phyloP scores from a whole-genome alignment of 2,329 filamentous ascomycete species.

The Grosmannia penicillata region DNA sequence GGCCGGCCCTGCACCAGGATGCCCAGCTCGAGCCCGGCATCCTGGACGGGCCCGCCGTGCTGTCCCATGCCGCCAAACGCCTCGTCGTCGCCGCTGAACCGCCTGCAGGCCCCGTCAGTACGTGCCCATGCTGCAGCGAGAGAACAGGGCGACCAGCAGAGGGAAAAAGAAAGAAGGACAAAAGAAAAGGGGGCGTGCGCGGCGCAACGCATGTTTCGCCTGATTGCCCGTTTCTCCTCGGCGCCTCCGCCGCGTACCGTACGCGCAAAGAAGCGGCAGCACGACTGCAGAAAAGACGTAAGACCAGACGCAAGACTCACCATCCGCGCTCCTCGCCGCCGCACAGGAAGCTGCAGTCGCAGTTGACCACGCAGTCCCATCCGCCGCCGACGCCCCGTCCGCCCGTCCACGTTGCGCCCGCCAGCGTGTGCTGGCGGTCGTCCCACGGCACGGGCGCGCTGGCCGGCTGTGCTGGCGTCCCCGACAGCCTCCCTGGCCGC shows the following conservation, averaged over 20 bases:
- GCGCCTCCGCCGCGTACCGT: no score
- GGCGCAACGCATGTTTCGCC: no score
- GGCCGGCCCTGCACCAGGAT: constrained; percentile 8
- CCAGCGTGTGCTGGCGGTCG: constrained; percentile 6
- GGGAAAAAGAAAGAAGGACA: not conserved
- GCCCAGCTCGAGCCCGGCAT: constrained; percentile 10
- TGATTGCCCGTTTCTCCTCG: no score
- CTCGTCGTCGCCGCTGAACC: constrained; percentile 13
- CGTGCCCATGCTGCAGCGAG: no score
- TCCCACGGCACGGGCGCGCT: constrained; percentile 6
- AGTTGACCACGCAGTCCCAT: constrained; percentile 69
- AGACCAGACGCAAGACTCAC: constrained; percentile 4
- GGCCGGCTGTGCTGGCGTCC: no score
- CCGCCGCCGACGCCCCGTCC: constrained; percentile 54
- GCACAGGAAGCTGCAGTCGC: constrained; percentile 27
- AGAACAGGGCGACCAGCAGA: not conserved
- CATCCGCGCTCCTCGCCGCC: constrained; percentile 12
- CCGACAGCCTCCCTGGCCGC: no score
- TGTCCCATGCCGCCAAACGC: constrained; percentile 5
- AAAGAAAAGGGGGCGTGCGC: no score
- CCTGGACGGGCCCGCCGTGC: constrained; percentile 4
- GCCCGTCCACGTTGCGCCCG: constrained; percentile 32
- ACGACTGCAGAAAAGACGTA: not conserved
- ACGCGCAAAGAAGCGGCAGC: no score
- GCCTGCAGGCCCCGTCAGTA: no score